Base-by-base conservation (phyloP, 768 basidiomycete genomes). In the Boletales sp. region DNA sequence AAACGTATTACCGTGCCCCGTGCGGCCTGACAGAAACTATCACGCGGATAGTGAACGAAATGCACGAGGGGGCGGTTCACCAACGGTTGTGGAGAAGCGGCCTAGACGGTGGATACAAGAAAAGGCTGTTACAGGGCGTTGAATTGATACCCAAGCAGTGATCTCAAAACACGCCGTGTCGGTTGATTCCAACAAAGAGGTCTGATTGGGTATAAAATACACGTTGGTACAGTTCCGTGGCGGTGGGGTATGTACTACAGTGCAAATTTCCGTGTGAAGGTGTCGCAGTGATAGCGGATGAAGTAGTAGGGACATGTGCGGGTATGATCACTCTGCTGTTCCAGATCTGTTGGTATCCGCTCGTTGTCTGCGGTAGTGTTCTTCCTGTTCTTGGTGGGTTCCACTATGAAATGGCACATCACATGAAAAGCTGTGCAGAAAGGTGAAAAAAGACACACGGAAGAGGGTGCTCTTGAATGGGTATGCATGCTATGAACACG, bases 101-200 rank as follows among this genome's bases (percentile, higher is more conserved):
- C 84, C 86, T 12, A 76, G 81, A 59, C 76, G 86, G 56, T 92
- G 90, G 90, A 90, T 92, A 63, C 85, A 90, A 69, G 90, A 92
- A 68, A 86, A 70, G 55, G 39, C 35, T 41, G 47, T 59, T 33
- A 32, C 57, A 15, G 59, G 59, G 37, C 53, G 37, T 49, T 62
- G 41, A 57, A 4, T 3, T 5, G 25, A 28, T 28, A 28, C 3
- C 25, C 4, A 28, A 7, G 25, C 4, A 28, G 25, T 28, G 32
- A n/a, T 49, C 39, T 50, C 34, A 7, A 39, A 30, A 19, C n/a
- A n/a, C 35, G 25, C 31, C 40, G 48, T 17, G 33, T 47, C 33
- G 32, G 28, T 44, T 42, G 28, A 45, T 49, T 36, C 18, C 21
- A 32, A 41, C 2, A 51, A 28, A 19, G 34, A 39, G 46, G 36